These are phyloP conservation scores for Euryodendron excelsum DNA, from an alignment of 148 eudicot genomes.

Conservation along the genomic window DNA sequence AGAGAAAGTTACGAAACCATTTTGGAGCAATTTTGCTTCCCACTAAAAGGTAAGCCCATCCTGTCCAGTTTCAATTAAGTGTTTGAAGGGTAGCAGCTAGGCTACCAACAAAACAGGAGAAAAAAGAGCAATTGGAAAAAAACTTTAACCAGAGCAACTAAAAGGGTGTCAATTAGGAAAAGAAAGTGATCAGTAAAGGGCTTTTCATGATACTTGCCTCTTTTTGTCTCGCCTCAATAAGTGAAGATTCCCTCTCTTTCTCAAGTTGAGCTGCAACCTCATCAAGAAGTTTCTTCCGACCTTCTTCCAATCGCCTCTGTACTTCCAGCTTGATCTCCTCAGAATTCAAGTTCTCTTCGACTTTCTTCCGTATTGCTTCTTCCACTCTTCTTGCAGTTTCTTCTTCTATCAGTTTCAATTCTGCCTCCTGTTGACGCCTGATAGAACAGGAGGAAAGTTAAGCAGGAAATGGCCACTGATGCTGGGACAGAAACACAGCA, in stretches of 20 bases:
- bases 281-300: conserved; percentile 63
- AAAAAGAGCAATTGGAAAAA: neutral
- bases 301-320: conserved; percentile 64
- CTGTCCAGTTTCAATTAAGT: neutral
- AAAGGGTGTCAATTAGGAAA: no score
- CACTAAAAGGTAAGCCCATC: neutral
- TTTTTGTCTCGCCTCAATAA: conserved; percentile 59
- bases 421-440: conserved; percentile 96
- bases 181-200: neutral
- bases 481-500: conserved; percentile 11
- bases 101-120: neutral
- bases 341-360: conserved; percentile 66
- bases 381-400: conserved; percentile 90
- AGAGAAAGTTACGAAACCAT: neutral
- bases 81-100: neutral
- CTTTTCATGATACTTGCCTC: conserved; percentile 51
- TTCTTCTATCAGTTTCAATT: conserved; percentile 73
- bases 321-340: conserved; percentile 72
- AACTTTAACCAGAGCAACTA: no score
- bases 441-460: conserved; percentile 28
- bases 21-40: neutral
- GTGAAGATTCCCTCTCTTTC: conserved; percentile 72
- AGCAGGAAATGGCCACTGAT: conserved; percentile 21
- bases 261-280: conserved; percentile 85
- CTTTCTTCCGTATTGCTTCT: conserved; percentile 67